Evolutionary conservation across 2,329 filamentous ascomycete species (phyloP).

Genomic region (Neonectria punicea): DNA sequence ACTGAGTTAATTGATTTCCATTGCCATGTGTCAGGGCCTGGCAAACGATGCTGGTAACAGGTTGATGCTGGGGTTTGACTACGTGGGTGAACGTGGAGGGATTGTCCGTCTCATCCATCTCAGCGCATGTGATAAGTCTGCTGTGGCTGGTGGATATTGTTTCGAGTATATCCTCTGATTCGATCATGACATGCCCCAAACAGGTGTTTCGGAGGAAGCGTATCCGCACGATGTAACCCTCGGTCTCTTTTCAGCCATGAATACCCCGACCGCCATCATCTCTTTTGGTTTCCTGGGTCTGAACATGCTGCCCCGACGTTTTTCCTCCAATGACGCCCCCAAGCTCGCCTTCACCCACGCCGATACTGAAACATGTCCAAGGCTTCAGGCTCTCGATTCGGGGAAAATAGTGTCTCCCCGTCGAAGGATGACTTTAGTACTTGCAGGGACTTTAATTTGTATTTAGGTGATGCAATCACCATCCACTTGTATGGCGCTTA

Average conservation of each 20-base stretch:
- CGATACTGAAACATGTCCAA: constrained; percentile 8
- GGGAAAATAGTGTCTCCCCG: constrained; percentile 6
- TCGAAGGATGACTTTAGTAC: background rate
- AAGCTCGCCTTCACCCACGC: background rate
- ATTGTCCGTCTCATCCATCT: too few relatives aligned
- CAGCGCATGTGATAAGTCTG: background rate
- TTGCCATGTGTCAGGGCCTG: too few relatives aligned
- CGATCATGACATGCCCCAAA: background rate
- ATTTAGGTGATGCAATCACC: constrained; percentile 2
- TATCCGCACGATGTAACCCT: constrained; percentile 14
- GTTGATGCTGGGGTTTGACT: too few relatives aligned
- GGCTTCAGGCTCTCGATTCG: constrained; percentile 5
- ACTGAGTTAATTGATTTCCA: too few relatives aligned
- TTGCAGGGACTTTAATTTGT: constrained; percentile 2
- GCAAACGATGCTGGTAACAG: too few relatives aligned
- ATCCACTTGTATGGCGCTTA: too few relatives aligned
- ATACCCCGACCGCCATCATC: background rate
- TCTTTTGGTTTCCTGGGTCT: background rate
- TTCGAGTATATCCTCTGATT: background rate
- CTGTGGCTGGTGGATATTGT: constrained; percentile 1
- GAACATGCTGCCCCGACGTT: constrained; percentile 1
- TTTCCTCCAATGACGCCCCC: constrained; percentile 12
- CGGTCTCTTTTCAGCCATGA: background rate
- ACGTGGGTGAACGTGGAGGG: too few relatives aligned
- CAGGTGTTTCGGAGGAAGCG: constrained; percentile 8